These are phyloP conservation scores for Metarhizium robertsii DNA, from an alignment of 2,329 filamentous ascomycete genomes.

Conservation along the genomic window DNA sequence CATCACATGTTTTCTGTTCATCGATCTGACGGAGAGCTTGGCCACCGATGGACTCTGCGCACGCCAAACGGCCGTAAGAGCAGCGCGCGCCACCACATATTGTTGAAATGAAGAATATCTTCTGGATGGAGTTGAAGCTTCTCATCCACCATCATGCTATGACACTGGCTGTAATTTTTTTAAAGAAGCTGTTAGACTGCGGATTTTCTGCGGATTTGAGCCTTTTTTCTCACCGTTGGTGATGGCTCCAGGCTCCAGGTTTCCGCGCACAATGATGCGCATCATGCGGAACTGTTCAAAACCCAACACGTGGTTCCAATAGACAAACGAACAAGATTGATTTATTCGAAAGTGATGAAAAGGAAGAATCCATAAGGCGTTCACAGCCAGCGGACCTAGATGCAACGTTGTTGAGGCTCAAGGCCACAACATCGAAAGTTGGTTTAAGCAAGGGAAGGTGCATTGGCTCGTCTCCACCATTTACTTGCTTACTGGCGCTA, in stretches of 20 bases:
- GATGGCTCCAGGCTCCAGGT: no score
- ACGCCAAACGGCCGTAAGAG: neutral
- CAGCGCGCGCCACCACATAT: neutral
- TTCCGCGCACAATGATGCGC: neutral
- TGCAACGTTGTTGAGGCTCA: neutral
- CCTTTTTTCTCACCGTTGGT: no score
- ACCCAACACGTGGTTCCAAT: neutral
- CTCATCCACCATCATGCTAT: neutral
- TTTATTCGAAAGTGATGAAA: neutral
- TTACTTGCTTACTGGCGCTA: constrained; percentile 12
- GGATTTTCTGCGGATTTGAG: no score
- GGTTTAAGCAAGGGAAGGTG: neutral
- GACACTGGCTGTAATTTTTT: neutral
- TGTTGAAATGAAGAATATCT: neutral
- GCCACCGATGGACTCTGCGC: neutral
- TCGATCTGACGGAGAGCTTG: neutral
- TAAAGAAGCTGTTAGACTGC: neutral
- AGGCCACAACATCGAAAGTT: neutral
- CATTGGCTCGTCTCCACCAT: neutral
- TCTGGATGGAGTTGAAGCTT: no score
- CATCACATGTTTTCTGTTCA: neutral
- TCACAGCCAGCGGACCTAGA: neutral
- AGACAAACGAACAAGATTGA: neutral
- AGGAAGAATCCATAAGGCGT: neutral
- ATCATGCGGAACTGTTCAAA: neutral